Evolutionary conservation across 2,329 filamentous ascomycete species (phyloP).

Genomic region (Pseudopyrenochaeta lycopersici): DNA sequence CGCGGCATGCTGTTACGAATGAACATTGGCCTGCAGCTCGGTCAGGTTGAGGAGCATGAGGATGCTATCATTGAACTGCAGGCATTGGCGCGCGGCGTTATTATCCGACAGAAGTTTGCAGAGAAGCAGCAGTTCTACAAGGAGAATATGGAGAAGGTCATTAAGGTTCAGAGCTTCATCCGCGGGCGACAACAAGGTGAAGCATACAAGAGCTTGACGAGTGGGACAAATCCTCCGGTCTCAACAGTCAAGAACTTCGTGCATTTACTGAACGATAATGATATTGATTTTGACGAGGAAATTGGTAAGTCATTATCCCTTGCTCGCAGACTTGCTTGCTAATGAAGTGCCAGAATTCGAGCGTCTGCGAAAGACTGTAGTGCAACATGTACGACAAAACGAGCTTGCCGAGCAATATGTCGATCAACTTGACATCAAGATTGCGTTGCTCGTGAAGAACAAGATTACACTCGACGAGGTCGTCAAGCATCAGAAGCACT

Average conservation of each 20-base stretch:
- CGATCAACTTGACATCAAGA: constrained; percentile 98
- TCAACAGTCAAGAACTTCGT: constrained; percentile 98
- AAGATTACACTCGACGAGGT: constrained; percentile 99
- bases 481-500: constrained; percentile 95
- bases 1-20: constrained; percentile 82
- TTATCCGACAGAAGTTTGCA: constrained; percentile 78
- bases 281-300: constrained; percentile 99
- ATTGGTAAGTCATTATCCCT: constrained; percentile 60
- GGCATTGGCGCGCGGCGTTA: constrained; percentile 73
- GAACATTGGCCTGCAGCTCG: constrained; percentile 76
- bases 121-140: constrained; percentile 90
- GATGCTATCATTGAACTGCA: constrained; percentile 79
- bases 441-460: constrained; percentile 97
- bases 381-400: constrained; percentile 96
- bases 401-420: constrained; percentile 98
- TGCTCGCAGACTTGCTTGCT: constrained; percentile 11
- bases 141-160: constrained; percentile 98
- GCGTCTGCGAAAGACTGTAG: constrained; percentile 90
- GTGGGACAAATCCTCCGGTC: constrained; percentile 94
- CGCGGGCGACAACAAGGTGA: constrained; percentile 95
- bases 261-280: constrained; percentile 95
- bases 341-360: constrained; percentile 75
- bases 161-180: constrained; percentile 98
- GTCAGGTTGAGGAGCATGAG: constrained; percentile 83
- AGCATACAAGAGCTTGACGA: constrained; percentile 96